phyloP scores from a whole-genome alignment of 805 yeast species.

The Teunomyces pallodes region DNA sequence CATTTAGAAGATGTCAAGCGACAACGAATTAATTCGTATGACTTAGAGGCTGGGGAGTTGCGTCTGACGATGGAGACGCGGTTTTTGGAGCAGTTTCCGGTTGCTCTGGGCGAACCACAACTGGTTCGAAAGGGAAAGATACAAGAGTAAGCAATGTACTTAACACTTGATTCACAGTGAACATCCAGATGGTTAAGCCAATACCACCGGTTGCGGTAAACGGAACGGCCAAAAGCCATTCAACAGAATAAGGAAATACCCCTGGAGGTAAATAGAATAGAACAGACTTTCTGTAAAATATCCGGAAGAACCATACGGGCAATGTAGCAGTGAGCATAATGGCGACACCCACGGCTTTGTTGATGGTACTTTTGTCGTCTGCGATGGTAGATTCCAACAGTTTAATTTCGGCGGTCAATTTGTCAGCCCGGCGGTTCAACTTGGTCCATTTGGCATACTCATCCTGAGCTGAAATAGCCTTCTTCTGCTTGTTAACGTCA shows the following conservation, averaged over 20 bases:
- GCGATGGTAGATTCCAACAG: conserved; percentile 38
- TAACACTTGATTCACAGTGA: conserved; percentile 36
- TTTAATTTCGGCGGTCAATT: conserved; percentile 51
- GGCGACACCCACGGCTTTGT: conserved; percentile 26
- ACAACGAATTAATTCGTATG: conserved; percentile 8
- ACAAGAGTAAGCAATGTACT: conserved; percentile 10
- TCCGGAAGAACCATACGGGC: conserved; percentile 48
- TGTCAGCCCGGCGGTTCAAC: conserved; percentile 69
- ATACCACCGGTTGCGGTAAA: conserved; percentile 60
- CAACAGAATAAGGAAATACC: conserved; percentile 52
- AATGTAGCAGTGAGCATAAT: conserved; percentile 42
- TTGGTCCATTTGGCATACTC: conserved; percentile 96
- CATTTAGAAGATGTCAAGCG: conserved; percentile 9
- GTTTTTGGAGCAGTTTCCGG: neutral
- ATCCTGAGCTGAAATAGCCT: conserved; percentile 79
- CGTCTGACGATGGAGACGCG: conserved; percentile 1
- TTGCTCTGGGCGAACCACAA: neutral
- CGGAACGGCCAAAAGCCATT: conserved; percentile 62
- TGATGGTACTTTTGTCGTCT: conserved; percentile 32
- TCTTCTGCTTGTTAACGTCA: conserved; percentile 50
- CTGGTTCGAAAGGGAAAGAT: conserved; percentile 14
- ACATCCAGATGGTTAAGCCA: conserved; percentile 59
- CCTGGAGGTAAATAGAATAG: conserved; percentile 60
- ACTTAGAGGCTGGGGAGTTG: conserved; percentile 7
- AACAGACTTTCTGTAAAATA: conserved; percentile 52